phyloP scores from a whole-genome alignment of 164 flowering plant genomes.

The Stephania japonica region DNA sequence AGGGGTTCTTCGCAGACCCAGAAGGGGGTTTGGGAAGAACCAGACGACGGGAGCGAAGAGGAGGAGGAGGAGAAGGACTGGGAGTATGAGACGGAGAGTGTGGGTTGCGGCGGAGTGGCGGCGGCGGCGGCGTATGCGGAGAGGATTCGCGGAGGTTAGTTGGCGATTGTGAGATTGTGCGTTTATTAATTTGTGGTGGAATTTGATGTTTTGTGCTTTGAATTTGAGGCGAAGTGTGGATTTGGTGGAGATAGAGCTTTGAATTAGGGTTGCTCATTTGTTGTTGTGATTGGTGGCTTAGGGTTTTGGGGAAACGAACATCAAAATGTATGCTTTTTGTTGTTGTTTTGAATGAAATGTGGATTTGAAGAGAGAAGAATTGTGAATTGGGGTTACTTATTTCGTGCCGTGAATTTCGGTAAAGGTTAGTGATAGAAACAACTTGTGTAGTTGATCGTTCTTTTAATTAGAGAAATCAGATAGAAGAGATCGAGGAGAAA shows the following conservation, averaged over 20 bases:
- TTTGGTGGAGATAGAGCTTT: neutral
- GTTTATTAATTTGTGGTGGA: constrained; percentile 17
- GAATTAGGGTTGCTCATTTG: too few relatives aligned
- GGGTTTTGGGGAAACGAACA: neutral
- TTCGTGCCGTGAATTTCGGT: neutral
- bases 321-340: too few relatives aligned
- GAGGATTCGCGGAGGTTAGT: constrained; percentile 32
- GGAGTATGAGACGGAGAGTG: constrained; percentile 34
- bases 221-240: neutral
- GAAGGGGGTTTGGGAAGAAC: constrained; percentile 58
- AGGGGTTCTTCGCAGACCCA: constrained; percentile 10
- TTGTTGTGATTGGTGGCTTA: neutral
- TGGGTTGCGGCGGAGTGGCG: constrained; percentile 3
- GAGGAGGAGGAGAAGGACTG: constrained; percentile 27
- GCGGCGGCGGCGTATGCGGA: constrained; percentile 29
- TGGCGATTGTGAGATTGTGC: too few relatives aligned
- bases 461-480: too few relatives aligned
- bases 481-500: too few relatives aligned
- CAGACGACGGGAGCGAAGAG: constrained; percentile 55
- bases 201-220: neutral
- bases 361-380: neutral
- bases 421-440: neutral
- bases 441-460: too few relatives aligned
- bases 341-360: neutral
- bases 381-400: neutral